Conservation (phyloP, 2,329 filamentous ascomycete species). For the Fusarium miscanthi region DNA sequence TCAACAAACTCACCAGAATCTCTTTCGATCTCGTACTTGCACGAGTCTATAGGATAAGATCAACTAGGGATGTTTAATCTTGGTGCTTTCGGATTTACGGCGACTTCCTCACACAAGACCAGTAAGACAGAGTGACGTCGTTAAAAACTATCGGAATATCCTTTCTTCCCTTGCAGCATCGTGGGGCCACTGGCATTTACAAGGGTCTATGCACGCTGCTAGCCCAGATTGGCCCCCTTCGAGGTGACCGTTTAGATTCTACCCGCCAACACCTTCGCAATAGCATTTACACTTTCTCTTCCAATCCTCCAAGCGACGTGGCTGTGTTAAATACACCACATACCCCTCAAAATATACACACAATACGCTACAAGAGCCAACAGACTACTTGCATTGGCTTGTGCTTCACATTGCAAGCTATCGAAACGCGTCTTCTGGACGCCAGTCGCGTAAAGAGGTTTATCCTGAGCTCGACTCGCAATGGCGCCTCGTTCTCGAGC, state of each 20-base stretch:
- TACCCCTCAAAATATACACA: background rate
- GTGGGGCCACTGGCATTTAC: conserved; percentile 38
- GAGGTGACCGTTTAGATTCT: conserved; percentile 52
- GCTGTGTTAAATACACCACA: conserved; percentile 17
- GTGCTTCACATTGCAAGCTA: conserved; percentile 25
- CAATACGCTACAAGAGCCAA: background rate
- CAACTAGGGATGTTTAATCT: background rate
- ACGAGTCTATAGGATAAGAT: too few relatives aligned
- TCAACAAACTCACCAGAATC: background rate
- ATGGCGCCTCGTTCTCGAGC: conserved; percentile 68
- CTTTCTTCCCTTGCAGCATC: conserved; percentile 40
- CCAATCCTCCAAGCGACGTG: conserved; percentile 20
- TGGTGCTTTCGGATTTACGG: too few relatives aligned
- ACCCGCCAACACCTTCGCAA: conserved; percentile 47
- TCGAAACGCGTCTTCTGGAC: conserved; percentile 59
- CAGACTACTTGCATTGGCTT: conserved; percentile 9
- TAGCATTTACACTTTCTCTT: conserved; percentile 47
- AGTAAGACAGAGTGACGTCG: conserved; percentile 40
- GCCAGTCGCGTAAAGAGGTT: conserved; percentile 66
- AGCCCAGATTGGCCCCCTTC: conserved; percentile 49
- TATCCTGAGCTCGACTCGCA: conserved; percentile 45
- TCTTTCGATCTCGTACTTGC: background rate
- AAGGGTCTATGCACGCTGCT: conserved; percentile 46
- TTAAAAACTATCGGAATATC: conserved; percentile 40
- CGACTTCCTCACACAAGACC: background rate